Evolutionary conservation across 192 early-diverging fungal genomes (phyloP).

Genomic region (Entomortierella chlamydospora): DNA sequence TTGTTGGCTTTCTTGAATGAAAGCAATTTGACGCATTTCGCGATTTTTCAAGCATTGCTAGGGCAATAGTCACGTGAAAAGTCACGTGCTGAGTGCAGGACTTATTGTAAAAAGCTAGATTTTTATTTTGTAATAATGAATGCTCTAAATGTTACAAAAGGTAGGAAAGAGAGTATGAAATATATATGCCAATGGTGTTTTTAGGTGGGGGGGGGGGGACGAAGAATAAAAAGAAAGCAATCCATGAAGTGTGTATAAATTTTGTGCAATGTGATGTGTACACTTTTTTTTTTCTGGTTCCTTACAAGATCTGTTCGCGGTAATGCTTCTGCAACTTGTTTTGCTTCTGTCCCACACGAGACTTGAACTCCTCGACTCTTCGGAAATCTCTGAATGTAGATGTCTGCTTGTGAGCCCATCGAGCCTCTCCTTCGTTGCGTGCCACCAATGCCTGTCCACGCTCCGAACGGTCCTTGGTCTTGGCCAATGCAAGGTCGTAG

Average conservation of each 20-base stretch:
- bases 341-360: constrained; percentile 74
- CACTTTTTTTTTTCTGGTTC: not conserved
- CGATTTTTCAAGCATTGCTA: no score
- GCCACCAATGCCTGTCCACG: constrained; percentile 55
- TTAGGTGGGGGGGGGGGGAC: no score
- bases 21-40: no score
- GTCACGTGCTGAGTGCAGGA: no score
- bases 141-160: not conserved
- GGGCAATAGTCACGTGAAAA: no score
- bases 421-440: constrained; percentile 49
- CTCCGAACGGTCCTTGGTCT: constrained; percentile 53
- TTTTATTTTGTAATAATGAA: no score
- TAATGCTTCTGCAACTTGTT: constrained; percentile 92
- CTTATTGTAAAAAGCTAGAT: no score
- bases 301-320: constrained; percentile 80
- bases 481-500: constrained; percentile 55
- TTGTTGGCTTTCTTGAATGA: no score
- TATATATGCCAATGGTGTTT: not conserved
- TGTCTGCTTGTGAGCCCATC: constrained; percentile 59
- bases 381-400: constrained; percentile 71
- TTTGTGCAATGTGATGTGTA: not conserved
- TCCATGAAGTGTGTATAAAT: no score
- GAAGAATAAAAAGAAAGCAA: not conserved
- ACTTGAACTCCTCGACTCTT: constrained; percentile 69
- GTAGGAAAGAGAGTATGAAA: not conserved